Base-by-base conservation (phyloP, 78 protist species). In the Dictyostelium firmibasis region DNA sequence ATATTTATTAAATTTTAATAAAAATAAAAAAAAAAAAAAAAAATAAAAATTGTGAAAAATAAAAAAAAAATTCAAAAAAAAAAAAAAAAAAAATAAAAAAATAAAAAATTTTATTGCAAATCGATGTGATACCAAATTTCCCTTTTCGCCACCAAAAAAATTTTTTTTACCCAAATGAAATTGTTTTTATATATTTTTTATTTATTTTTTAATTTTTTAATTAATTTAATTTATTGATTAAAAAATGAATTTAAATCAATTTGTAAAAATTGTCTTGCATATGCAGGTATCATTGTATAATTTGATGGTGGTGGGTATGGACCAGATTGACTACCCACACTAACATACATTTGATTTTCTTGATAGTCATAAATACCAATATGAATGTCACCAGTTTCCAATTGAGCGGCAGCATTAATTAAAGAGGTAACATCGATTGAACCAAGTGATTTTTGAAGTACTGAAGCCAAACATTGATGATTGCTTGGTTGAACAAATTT, bases 361-460 rank as follows among this genome's bases (percentile, higher is more conserved):
- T 35, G 33, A 41, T 74, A 91, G 23, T 91, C 95, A 44, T 81
- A 91, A 67, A 93, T 27, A 31, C 94, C 97, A 78, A 76, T 64
- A 25, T 95, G 97, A 8, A 95, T 74, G 77, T 95, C 97, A 53
- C 97, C 97, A 79, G 96, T 95, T 85, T 95, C 57, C 5, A 64
- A 74, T 25, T 27, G 96, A n/a, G 70, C 60, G 7, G 86, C 91
- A 14, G 85, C 69, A 83, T 81, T 84, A 20, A 86, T 91, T 20
- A 44, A 43, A 50, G 97, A 31, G 41, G 82, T 89, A 7, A 78
- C 87, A 35, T 84, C 70, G 72, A 86, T 50, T 38, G 25, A 27
- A 47, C 97, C 97, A 16, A 85, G 83, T 27, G 85, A 29, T 57
- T 85, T 64, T 57, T 50, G 77, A 36, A 96, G 41, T 10, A 83